Conservation (phyloP, 2,329 filamentous ascomycete species). For the Nemania diffusa region DNA sequence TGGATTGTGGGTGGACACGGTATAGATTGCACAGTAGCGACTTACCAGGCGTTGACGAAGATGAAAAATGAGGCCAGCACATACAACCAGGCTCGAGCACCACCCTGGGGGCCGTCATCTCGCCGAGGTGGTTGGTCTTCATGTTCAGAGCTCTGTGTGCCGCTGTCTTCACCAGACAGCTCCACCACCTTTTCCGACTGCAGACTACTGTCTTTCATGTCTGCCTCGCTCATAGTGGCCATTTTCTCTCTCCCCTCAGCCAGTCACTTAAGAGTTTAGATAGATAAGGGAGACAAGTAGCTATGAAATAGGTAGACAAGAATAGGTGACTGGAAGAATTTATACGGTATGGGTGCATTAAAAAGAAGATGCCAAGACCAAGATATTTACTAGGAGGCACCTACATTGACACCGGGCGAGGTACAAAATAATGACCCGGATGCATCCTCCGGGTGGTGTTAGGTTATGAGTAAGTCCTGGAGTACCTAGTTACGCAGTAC, state of each 20-base stretch:
- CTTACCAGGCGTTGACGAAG: slow-evolving; percentile 25
- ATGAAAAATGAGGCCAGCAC: slow-evolving; percentile 23
- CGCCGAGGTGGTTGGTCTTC: neutral
- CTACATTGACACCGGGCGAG: neutral
- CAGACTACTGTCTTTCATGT: neutral
- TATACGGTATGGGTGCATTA: neutral
- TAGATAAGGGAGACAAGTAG: neutral
- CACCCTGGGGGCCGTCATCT: neutral
- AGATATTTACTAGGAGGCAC: neutral
- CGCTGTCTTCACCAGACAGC: neutral
- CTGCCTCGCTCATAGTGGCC: neutral
- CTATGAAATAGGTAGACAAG: neutral
- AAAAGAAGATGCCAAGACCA: neutral
- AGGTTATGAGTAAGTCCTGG: neutral
- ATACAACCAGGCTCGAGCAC: slow-evolving; percentile 13
- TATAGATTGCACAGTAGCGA: neutral
- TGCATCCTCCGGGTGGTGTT: neutral
- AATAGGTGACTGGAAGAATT: neutral
- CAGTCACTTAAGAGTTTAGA: neutral
- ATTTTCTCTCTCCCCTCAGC: neutral
- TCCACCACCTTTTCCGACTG: slow-evolving; percentile 1
- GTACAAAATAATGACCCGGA: neutral
- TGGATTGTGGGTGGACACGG: neutral
- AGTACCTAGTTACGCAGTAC: too few species aligned
- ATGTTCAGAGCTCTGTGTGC: neutral